phyloP scores from a whole-genome alignment of 2,329 filamentous ascomycete genomes.

The Fusarium sacchari region DNA sequence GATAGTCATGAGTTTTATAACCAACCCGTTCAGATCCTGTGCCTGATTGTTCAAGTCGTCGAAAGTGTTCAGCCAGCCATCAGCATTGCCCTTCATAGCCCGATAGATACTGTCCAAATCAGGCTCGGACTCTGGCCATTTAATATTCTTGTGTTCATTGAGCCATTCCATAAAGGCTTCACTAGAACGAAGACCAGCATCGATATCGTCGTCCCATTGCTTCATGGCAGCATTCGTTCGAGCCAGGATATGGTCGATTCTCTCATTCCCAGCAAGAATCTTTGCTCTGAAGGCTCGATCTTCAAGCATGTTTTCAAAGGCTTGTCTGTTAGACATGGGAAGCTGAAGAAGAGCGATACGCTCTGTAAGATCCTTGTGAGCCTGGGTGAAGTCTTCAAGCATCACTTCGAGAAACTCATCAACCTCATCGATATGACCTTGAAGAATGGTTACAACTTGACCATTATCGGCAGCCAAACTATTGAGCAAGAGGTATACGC shows the following conservation, averaged over 20 bases:
- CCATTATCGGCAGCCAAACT: constrained; percentile 87
- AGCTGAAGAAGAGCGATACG: constrained; percentile 83
- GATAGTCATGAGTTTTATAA: constrained; percentile 79
- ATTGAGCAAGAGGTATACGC: constrained; percentile 86
- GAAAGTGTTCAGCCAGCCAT: constrained; percentile 88
- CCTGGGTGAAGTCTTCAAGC: constrained; percentile 84
- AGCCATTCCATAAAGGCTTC: constrained; percentile 82
- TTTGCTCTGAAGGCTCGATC: constrained; percentile 84
- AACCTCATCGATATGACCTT: constrained; percentile 92
- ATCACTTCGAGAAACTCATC: constrained; percentile 90
- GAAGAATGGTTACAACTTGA: constrained; percentile 88
- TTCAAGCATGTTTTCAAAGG: constrained; percentile 89
- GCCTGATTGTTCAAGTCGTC: constrained; percentile 79
- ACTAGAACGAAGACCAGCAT: constrained; percentile 79
- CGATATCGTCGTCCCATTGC: constrained; percentile 81
- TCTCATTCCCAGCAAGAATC: constrained; percentile 87
- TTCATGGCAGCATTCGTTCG: constrained; percentile 80
- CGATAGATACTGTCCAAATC: constrained; percentile 78
- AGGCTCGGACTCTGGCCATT: constrained; percentile 66
- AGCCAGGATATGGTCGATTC: constrained; percentile 89
- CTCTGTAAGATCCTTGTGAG: constrained; percentile 80
- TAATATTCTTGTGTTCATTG: constrained; percentile 68
- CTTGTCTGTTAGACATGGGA: constrained; percentile 81
- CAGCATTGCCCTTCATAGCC: constrained; percentile 92
- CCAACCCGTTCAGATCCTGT: constrained; percentile 72